Evolutionary conservation across 192 early-diverging fungal genomes (phyloP).

Genomic region (Gryganskiella cystojenkinii): DNA sequence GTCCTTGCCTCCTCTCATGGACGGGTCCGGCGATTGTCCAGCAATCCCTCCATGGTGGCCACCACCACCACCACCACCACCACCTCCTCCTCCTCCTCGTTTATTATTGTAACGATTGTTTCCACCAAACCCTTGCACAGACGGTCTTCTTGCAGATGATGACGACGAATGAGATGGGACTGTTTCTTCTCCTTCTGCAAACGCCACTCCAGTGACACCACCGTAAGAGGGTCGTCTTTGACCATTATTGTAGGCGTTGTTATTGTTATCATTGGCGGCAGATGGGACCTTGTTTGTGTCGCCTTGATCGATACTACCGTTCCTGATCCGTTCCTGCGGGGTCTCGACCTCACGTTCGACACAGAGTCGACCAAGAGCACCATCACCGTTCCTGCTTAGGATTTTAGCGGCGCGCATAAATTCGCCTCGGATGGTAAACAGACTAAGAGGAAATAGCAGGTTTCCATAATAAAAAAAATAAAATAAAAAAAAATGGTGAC

Average conservation of each 20-base stretch:
- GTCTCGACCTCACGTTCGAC: conserved; percentile 22
- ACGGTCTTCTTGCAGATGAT: too few species aligned
- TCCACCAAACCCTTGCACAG: too few species aligned
- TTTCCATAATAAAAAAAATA: not conserved
- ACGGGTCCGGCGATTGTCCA: too few species aligned
- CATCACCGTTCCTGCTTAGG: conserved; percentile 40
- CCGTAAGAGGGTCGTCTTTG: too few species aligned
- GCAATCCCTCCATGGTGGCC: too few species aligned
- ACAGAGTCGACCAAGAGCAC: conserved; percentile 32
- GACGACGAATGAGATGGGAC: too few species aligned
- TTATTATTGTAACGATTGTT: too few species aligned
- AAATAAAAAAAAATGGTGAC: not conserved
- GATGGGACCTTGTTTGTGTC: conserved; percentile 9
- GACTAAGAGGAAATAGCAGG: not conserved
- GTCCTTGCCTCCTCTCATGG: too few species aligned
- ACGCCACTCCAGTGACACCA: too few species aligned
- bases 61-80: too few species aligned
- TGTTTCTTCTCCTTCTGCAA: too few species aligned
- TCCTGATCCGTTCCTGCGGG: conserved; percentile 23
- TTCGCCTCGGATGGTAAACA: conserved; percentile 51
- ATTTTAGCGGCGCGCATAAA: conserved; percentile 54
- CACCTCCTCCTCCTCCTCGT: too few species aligned
- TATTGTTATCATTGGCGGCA: not conserved
- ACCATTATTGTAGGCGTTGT: not conserved
- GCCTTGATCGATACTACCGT: conserved; percentile 39